Evolutionary conservation across 495 filamentous ascomycete genomes (phyloP), one percentile per base, ranked within the genome.

Genomic region (Podospora bellae-mahoneyi): DNA sequence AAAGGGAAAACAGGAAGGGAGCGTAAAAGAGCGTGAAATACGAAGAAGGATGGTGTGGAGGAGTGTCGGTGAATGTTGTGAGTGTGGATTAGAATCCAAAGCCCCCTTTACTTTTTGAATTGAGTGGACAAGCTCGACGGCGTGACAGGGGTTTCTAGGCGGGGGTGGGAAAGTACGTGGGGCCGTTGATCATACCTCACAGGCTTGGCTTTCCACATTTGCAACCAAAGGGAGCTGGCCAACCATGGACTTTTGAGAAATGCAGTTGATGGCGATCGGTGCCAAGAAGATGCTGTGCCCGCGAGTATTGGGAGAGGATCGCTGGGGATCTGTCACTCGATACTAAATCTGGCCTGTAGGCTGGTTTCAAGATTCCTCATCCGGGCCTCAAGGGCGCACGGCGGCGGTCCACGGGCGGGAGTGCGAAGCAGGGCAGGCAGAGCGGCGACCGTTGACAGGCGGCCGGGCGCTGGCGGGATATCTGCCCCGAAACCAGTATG

Each of bases 131-230:
- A 20, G 57, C 57, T 68, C 39, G 59, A 34, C 10, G 28, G n/a
- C 34, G 32, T 44, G 61, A 58, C 55, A 58, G 23, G 55, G 55
- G 23, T 66, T 68, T 58, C 1, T 58, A 58, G n/a, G 55, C 55
- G n/a, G 39, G 39, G 39, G 39, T 48, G 39, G 39, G 39, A 27
- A 64, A 58, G 56, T 64, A 55, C 72, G 69, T 66, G 55, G 69
- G 67, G 62, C 32, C 60, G 64, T 64, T 65, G 67, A 73, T 73
- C 67, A 68, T 69, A 69, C 72, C 68, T 67, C 54, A 10, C 65
- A 64, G 61, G 19, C 62, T 30, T 55, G 65, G 55, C 15, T 53
- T 62, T 67, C 16, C 9, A 48, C 39, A 13, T 48, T 48, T 48
- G 28, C 34, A 65, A 23, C 59, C 30, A 66, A 30, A 57, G 39